phyloP scores from a whole-genome alignment of 2,329 filamentous ascomycete genomes.

The Exophiala calicioides region DNA sequence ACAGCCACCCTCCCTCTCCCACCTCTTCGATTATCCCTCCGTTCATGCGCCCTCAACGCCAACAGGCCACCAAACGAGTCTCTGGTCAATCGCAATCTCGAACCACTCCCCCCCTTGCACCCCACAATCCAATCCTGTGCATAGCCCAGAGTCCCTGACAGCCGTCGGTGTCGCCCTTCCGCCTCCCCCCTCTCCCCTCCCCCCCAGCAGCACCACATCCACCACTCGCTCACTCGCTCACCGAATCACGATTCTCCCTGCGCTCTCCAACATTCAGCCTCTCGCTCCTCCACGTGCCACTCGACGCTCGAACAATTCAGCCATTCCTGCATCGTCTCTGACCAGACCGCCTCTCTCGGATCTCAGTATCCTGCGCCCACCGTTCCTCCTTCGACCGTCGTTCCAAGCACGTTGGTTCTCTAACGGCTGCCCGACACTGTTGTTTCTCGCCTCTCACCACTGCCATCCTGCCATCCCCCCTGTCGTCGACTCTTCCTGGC shows the following conservation, averaged over 20 bases:
- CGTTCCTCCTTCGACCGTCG: slow-evolving; percentile 1
- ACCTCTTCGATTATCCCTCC: no score
- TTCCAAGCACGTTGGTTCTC: slow-evolving; percentile 19
- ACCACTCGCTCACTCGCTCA: slow-evolving; percentile 15
- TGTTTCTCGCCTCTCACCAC: slow-evolving; percentile 14
- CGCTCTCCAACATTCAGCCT: slow-evolving; percentile 27
- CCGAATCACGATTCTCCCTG: slow-evolving; percentile 19
- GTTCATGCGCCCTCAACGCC: no score
- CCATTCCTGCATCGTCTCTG: neutral
- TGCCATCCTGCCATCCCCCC: slow-evolving; percentile 11
- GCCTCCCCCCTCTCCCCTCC: slow-evolving; percentile 1
- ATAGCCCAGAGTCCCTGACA: no score
- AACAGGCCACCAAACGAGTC: no score
- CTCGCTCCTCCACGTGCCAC: slow-evolving; percentile 28
- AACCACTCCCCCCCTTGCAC: no score
- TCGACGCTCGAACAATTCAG: slow-evolving; percentile 9
- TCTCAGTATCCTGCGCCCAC: slow-evolving; percentile 1
- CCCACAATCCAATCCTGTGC: no score
- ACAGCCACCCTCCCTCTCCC: no score
- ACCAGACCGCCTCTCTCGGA: slow-evolving; percentile 18
- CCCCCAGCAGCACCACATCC: no score
- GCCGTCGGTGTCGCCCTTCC: no score
- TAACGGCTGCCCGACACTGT: slow-evolving; percentile 15
- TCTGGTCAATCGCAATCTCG: no score
- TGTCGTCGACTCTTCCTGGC: slow-evolving; percentile 18